Evolutionary conservation across 305 asterid species (phyloP), one percentile per base, ranked within the genome.

Genomic region (Fraxinus ornus): DNA sequence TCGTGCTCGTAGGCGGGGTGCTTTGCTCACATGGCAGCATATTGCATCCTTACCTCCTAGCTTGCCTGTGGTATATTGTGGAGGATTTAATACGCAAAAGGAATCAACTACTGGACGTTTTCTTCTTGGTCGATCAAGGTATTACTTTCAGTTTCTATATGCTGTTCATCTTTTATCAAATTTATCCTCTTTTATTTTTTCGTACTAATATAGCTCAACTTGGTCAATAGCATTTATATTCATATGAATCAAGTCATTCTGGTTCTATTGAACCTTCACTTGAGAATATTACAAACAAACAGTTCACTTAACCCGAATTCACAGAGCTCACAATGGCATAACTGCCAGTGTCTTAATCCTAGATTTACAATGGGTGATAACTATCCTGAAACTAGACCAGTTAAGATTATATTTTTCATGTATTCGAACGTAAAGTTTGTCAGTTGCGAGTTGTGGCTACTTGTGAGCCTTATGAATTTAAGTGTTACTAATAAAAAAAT

Each of bases 61-160:
- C 90, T 89, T 96, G 87, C 95, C 99, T 62, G 98, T 93, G 62
- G 82, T 96, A 33, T 96, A 94, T 76, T 92, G 97, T 89, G 99
- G 98, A 68, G 98, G 99, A 52, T 96, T 96, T 76, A 96, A 96
- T 86, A 89, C 99, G 35, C 99, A 84, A 82, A 96, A 96, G 90
- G 99, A 96, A 88, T 94, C 99, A 75, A 94, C 98, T 76, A 92
- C 98, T 0, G 99, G 98, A 5, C 98, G 98, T 73, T 96, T 96
- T 88, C 98, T 94, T 89, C 99, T 94, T 82, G 99, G 99, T 79
- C 90, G 99, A 89, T 96, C 98, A 68, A 90, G 99, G 98, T 94
- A 89, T 80, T 81, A 79, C 17, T 75, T 83, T 85, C 12, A 57
- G 78, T 62, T 82, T 10, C 80, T 52, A 19, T 52, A 60, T 81